Evolutionary conservation across 257 asterid species (phyloP).

Genomic region (Asclepias syriaca): DNA sequence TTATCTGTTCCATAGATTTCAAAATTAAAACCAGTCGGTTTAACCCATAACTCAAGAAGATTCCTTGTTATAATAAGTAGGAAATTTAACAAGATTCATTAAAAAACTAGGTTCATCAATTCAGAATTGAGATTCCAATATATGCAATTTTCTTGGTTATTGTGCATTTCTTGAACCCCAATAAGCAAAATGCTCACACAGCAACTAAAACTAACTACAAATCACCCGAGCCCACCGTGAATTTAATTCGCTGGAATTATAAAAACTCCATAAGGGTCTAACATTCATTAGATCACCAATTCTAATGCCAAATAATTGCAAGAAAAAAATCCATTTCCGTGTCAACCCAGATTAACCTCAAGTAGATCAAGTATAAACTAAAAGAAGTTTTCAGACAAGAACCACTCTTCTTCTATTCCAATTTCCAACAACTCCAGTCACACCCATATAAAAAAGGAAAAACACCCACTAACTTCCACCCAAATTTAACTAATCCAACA

Average conservation of each 20-base stretch:
- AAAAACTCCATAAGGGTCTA: neutral
- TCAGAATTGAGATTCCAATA: neutral
- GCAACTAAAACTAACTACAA: neutral
- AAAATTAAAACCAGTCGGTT: neutral
- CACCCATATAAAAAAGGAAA: neutral
- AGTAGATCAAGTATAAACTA: slow-evolving; percentile 9
- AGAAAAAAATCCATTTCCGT: neutral
- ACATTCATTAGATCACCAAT: neutral
- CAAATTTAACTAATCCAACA: neutral
- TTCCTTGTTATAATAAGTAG: neutral
- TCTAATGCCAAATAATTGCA: neutral
- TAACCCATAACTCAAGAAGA: neutral
- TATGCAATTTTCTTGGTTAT: neutral
- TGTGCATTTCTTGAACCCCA: too few species aligned
- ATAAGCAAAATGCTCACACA: neutral
- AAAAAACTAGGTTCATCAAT: neutral
- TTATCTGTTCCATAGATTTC: neutral
- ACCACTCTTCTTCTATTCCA: neutral
- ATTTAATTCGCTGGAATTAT: neutral
- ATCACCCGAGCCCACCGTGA: neutral
- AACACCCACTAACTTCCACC: neutral
- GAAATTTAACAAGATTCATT: neutral
- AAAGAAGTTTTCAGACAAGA: neutral
- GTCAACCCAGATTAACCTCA: neutral
- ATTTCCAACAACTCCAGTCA: neutral